These are phyloP conservation scores for Cercis canadensis DNA, from an alignment of 306 rosid genomes.

Conservation along the genomic window DNA sequence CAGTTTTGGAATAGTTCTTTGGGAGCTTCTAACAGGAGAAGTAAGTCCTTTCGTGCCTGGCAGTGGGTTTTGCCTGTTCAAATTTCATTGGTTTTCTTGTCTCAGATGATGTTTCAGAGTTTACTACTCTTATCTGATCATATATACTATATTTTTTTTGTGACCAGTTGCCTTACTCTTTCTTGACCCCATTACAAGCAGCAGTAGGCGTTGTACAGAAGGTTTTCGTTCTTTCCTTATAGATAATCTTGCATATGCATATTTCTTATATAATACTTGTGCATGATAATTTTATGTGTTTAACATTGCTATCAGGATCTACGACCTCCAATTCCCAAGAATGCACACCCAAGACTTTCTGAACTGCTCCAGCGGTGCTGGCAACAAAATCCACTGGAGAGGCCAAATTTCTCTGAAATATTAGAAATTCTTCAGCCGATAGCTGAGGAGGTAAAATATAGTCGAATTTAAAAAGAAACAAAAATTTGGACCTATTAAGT, in stretches of 20 bases:
- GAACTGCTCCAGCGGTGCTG: conserved; percentile 91
- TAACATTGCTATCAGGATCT: conserved; percentile 63
- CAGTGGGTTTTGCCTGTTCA: conserved; percentile 23
- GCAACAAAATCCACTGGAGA: conserved; percentile 79
- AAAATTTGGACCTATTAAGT: conserved; percentile 3
- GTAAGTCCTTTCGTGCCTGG: conserved; percentile 59
- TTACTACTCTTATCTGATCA: conserved; percentile 28
- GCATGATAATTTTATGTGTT: conserved; percentile 23
- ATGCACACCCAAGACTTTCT: conserved; percentile 65
- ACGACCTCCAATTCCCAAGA: conserved; percentile 83
- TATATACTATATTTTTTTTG: conserved; percentile 37
- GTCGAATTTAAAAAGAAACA: neutral
- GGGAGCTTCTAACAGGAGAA: conserved; percentile 99
- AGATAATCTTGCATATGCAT: neutral
- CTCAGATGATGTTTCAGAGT: conserved; percentile 8
- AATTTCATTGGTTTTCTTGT: conserved; percentile 21
- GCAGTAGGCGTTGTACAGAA: conserved; percentile 99
- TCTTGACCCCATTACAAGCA: conserved; percentile 93
- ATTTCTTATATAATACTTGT: conserved; percentile 2
- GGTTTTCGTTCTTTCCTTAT: conserved; percentile 52
- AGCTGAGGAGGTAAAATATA: conserved; percentile 70
- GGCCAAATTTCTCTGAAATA: conserved; percentile 83
- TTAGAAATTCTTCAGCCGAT: conserved; percentile 71
- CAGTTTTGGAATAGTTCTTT: conserved; percentile 91
- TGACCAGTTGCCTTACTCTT: conserved; percentile 85